Base-by-base conservation (phyloP, 169 alveolate species). In the Cytauxzoon felis region DNA sequence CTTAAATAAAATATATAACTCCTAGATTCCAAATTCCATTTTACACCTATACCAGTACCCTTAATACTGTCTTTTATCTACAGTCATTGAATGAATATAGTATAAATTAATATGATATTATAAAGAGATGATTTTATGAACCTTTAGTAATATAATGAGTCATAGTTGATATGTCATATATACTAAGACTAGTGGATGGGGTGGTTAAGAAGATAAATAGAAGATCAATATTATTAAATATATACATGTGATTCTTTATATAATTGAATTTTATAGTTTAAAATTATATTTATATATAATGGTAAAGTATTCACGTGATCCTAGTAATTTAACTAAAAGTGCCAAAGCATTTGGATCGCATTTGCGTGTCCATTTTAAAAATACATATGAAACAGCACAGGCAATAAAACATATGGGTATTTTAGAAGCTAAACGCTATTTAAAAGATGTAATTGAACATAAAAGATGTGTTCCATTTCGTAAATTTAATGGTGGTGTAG, bases 381-480 rank as follows among this genome's bases (percentile, higher is more conserved):
- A 97, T 81, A 95, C 99, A 42, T 93, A 89, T 65, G 99, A 96
- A 87, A 93, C 96, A 19, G 99, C 96, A 27, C 84, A 90, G 67
- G 98, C 99, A 66, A 94, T 97, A 68, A 93, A 95, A 87, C 96
- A 97, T 68, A 91, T 93, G 98, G 70, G 82, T 32, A 82, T 97
- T 54, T 65, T 81, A 42, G 90, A 87, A 51, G 99, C 99, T 36
- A 83, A 93, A 76, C 87, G 82, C 81, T 97, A 93, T 81, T 83
- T 97, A 42, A 87, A 95, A 82, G 98, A 91, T 66, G 99, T 97
- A 45, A 89, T 97, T 49, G 98, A 94, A 52, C 96, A 92, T 75
- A 95, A 95, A 86, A 80, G 97, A 62, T 91, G 97, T 79, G 91
- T 97, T 24, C 99, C 99, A 24, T 96, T 93, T 91, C 93, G 95